These are phyloP conservation scores for Ramichloridium luteum DNA, from an alignment of 2,329 filamentous ascomycete genomes.

Conservation along the genomic window DNA sequence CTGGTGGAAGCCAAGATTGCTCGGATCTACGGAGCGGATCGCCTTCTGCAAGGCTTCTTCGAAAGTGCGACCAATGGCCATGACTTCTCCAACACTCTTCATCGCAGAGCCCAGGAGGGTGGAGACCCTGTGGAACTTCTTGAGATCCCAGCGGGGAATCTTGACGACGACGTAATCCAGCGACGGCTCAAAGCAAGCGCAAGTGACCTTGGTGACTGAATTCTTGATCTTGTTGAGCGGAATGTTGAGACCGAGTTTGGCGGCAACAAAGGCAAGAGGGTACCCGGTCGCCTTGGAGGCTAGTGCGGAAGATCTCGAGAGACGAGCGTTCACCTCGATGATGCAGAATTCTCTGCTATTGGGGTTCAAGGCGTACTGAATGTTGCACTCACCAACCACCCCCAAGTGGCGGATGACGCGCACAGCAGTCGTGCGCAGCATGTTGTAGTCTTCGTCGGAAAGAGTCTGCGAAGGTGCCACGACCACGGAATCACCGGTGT, in stretches of 20 bases:
- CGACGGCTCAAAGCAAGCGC: constrained; percentile 95
- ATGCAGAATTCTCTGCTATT: constrained; percentile 96
- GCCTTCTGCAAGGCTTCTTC: constrained; percentile 98
- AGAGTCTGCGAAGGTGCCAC: constrained; percentile 94
- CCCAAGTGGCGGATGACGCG: constrained; percentile 95
- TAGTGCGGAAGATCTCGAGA: constrained; percentile 88
- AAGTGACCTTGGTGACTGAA: constrained; percentile 88
- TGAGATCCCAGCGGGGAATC: constrained; percentile 96
- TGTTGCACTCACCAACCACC: constrained; percentile 97
- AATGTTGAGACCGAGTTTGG: constrained; percentile 89
- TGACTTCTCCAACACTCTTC: constrained; percentile 99
- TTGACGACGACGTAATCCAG: constrained; percentile 98
- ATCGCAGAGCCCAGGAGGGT: constrained; percentile 94
- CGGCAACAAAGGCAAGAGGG: constrained; percentile 88
- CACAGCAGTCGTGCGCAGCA: constrained; percentile 92
- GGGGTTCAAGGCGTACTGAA: constrained; percentile 94
- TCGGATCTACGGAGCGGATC: constrained; percentile 86
- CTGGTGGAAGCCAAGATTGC: constrained; percentile 90
- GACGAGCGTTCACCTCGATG: constrained; percentile 94
- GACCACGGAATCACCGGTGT: constrained; percentile 96
- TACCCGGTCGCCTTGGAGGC: constrained; percentile 97
- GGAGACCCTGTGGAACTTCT: constrained; percentile 96
- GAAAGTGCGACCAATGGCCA: constrained; percentile 93
- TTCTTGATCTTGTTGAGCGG: constrained; percentile 94
- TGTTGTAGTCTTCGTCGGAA: constrained; percentile 97